Evolutionary conservation across 495 filamentous ascomycete species (phyloP), one percentile per base, ranked within the genome.

Genomic region (Chlorociboria aeruginascens): DNA sequence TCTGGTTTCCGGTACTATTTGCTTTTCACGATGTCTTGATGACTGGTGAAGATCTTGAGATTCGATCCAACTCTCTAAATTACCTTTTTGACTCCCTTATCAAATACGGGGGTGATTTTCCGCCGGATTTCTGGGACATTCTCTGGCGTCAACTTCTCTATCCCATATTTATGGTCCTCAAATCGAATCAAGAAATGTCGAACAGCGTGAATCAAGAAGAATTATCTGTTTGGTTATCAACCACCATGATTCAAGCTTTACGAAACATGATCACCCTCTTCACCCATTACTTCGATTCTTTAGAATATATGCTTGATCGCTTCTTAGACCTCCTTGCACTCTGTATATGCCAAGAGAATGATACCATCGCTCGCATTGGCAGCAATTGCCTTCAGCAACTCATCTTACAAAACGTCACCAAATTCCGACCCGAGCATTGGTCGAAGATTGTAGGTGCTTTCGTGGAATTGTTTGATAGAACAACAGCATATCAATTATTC

Each of bases 21-120:
- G 89, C 93, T 6, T 97, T 97, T 69, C 92, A 99, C 64, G 92
- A 99, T 65, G 89, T 97, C 16, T 70, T 99, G 16, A 99, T 99
- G 92, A 99, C 92, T 29, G 92, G 92, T 2, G 92, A 97, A 62
- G 92, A 99, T 61, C 74, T 99, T n/a, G 92, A 99, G 61, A 89
- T 95, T 39, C 80, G 92, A 52, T 94, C 89, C 36, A 89, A 88
- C 51, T 92, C 92, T 4, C 76, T 96, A 38, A 90, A 85, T 46
- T 97, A 97, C 63, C 83, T 99, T 43, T 99, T 99, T 51, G 90
- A 97, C 36, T 86, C 86, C 0, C 70, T 99, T 4, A 83, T 92
- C 36, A 76, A 79, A 35, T 88, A 97, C 52, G 92, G 93, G 39
- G 85, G 86, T 17, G 84, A 87, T 55, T 99, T 95, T 59, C 89